phyloP scores from a whole-genome alignment of 371 early-diverging fungal species.

The Mucor saturninus region DNA sequence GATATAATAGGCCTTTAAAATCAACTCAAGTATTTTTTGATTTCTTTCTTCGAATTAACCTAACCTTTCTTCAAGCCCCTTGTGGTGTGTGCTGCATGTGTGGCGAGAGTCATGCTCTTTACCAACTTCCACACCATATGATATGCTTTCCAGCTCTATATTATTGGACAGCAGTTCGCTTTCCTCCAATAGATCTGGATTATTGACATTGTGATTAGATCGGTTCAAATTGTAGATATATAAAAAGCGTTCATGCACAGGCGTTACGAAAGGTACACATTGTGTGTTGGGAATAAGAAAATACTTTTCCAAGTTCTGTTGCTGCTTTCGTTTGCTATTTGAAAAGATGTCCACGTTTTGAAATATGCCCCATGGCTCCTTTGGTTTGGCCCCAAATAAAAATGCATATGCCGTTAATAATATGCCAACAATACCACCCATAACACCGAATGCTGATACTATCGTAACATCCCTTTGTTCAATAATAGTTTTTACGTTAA shows the following conservation, averaged over 20 bases:
- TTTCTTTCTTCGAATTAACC: slow-evolving; percentile 21
- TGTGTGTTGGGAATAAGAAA: slow-evolving; percentile 17
- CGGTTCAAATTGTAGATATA: slow-evolving; percentile 15
- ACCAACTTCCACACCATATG: not conserved
- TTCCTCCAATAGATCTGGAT: slow-evolving; percentile 8
- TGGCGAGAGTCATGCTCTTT: not conserved
- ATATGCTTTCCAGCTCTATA: not conserved
- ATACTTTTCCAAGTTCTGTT: slow-evolving; percentile 17
- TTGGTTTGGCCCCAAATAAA: slow-evolving; percentile 44
- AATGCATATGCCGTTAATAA: slow-evolving; percentile 29
- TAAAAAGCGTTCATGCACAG: slow-evolving; percentile 37
- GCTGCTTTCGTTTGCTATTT: not conserved
- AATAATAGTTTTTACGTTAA: slow-evolving; percentile 15
- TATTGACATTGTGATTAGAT: not conserved
- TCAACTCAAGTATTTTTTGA: slow-evolving; percentile 23
- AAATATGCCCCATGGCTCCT: slow-evolving; percentile 44
- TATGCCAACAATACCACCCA: slow-evolving; percentile 45
- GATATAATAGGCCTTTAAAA: slow-evolving; percentile 25
- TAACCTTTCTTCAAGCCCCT: slow-evolving; percentile 5
- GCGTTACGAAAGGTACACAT: slow-evolving; percentile 37
- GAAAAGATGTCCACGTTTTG: slow-evolving; percentile 35
- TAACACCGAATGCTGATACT: slow-evolving; percentile 37
- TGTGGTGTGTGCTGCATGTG: not conserved
- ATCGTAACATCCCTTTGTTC: slow-evolving; percentile 40
- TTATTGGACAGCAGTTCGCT: not conserved